Percentiles rank a stretch among this genome's conserved stretches.
These are phyloP conservation scores for Pseudogymnoascus sp. DNA, from an alignment of 2,329 filamentous ascomycete species.

Conservation along the genomic window DNA sequence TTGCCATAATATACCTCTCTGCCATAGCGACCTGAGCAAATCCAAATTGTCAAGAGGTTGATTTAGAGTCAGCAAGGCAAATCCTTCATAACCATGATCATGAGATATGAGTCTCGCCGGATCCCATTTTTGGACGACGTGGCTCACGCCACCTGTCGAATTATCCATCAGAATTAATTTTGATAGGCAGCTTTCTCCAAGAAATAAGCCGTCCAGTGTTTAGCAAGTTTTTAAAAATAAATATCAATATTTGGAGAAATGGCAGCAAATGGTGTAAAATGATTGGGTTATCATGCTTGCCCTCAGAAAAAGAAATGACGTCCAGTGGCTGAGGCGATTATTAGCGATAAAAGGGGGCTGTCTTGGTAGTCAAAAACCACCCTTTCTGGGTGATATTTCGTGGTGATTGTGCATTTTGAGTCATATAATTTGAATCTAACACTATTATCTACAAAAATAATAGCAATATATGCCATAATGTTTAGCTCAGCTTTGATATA, in stretches of 20 bases:
- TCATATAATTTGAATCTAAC: not conserved
- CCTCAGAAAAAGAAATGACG: constrained; percentile 4
- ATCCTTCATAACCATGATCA: not conserved
- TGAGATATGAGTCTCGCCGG: constrained; percentile 4
- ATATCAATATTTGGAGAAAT: not conserved
- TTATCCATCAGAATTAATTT: not conserved
- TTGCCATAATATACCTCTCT: constrained; percentile 12
- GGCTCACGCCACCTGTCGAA: not conserved
- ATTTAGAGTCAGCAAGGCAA: constrained; percentile 13
- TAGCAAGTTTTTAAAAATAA: not conserved
- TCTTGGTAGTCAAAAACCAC: not conserved
- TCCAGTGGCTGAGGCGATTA: not conserved
- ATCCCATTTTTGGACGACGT: not conserved
- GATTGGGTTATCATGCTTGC: not conserved
- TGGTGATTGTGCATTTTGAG: not conserved
- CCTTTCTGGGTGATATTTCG: not conserved
- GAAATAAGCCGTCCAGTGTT: not conserved
- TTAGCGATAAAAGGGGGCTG: constrained; percentile 4
- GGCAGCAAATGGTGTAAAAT: not conserved
- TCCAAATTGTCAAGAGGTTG: constrained; percentile 11
- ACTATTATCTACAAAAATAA: not conserved
- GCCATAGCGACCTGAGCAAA: constrained; percentile 12
- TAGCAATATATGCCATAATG: not conserved
- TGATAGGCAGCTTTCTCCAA: not conserved
- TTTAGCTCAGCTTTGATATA: not conserved